phyloP scores from a whole-genome alignment of 768 basidiomycete genomes.

The Tricholoma sp. region DNA sequence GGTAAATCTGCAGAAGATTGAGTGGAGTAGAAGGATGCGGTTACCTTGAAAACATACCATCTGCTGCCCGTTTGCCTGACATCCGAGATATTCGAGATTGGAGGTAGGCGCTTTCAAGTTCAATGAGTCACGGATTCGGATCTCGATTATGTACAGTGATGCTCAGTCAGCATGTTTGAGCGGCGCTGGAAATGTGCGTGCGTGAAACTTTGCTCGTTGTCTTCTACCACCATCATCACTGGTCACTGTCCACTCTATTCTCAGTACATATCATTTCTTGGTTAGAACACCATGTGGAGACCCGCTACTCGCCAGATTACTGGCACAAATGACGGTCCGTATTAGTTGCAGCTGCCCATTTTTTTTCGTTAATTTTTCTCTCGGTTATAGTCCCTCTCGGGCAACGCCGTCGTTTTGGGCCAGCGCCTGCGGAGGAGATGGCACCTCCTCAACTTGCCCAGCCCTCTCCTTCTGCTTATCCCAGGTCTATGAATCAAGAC shows the following conservation, averaged over 20 bases:
- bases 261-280: constrained; percentile 29
- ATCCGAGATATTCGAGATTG: constrained; percentile 9
- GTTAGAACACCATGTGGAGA: constrained; percentile 67
- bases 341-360: background rate
- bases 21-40: background rate
- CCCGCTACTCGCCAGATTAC: constrained; percentile 86
- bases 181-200: constrained; percentile 29
- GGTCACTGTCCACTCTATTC: constrained; percentile 15
- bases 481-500: constrained; percentile 56
- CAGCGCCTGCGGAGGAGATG: constrained; percentile 75
- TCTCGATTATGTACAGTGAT: background rate
- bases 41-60: constrained; percentile 25
- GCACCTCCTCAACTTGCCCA: constrained; percentile 83
- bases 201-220: constrained; percentile 20
- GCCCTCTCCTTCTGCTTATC: constrained; percentile 83
- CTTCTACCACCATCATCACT: constrained; percentile 23
- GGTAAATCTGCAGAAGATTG: constrained; percentile 15
- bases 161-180: constrained; percentile 22
- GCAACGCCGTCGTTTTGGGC: constrained; percentile 86
- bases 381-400: constrained; percentile 65
- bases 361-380: constrained; percentile 6
- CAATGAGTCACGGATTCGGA: no score
- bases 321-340: constrained; percentile 87
- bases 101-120: no score
- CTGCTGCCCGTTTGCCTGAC: constrained; percentile 36